These are phyloP conservation scores for Arctostaphylos glauca DNA, from an alignment of 148 eudicot genomes.

Conservation along the genomic window DNA sequence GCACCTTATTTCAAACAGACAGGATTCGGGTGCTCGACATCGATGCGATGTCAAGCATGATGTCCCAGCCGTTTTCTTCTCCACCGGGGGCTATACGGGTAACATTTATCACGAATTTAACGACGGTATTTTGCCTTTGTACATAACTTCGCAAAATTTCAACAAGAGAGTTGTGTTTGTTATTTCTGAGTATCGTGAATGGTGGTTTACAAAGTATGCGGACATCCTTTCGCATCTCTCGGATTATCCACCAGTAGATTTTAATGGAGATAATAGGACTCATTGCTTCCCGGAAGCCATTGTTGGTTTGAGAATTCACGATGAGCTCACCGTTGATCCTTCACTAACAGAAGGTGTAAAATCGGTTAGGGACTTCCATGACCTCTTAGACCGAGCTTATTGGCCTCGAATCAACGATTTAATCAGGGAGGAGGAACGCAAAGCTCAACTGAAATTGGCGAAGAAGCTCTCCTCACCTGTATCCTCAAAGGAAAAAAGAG, in stretches of 20 bases:
- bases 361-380: conserved; percentile 61
- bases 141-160: conserved; percentile 75
- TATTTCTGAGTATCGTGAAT: conserved; percentile 67
- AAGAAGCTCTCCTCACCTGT: conserved; percentile 21
- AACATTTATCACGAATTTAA: conserved; percentile 91
- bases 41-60: conserved; percentile 72
- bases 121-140: conserved; percentile 81
- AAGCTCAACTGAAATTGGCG: conserved; percentile 19
- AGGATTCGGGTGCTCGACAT: conserved; percentile 18
- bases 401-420: conserved; percentile 61
- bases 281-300: conserved; percentile 90
- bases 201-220: conserved; percentile 89
- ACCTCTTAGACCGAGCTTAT: conserved; percentile 65
- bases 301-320: conserved; percentile 78
- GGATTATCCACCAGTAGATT: conserved; percentile 61
- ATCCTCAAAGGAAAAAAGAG: conserved; percentile 17
- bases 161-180: conserved; percentile 86
- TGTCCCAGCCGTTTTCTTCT: conserved; percentile 90
- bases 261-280: conserved; percentile 44
- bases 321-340: conserved; percentile 69
- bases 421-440: conserved; percentile 54
- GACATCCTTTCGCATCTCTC: conserved; percentile 68
- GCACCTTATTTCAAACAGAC: conserved; percentile 46
- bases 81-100: conserved; percentile 90
- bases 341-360: conserved; percentile 45